Percentiles rank a stretch among this genome's conserved stretches.
phyloP scores from a whole-genome alignment of 2,329 filamentous ascomycete species.

The Davidsoniella neocaledoniae region DNA sequence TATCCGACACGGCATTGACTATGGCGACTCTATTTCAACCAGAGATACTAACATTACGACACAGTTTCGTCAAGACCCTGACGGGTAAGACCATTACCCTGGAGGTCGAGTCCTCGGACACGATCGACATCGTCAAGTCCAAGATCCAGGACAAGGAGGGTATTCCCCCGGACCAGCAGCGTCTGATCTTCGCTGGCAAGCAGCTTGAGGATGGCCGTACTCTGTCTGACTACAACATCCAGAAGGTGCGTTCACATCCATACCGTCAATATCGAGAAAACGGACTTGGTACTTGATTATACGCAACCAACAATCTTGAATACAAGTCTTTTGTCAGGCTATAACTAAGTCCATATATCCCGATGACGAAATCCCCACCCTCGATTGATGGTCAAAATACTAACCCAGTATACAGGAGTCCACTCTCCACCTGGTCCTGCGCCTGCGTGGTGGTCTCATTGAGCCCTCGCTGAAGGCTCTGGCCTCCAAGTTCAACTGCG shows the following conservation, averaged over 20 bases:
- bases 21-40: too few relatives aligned
- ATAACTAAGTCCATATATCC: too few relatives aligned
- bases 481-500: constrained; percentile 99
- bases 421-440: constrained; percentile 93
- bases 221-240: constrained; percentile 96
- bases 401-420: constrained; percentile 41
- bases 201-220: constrained; percentile 98
- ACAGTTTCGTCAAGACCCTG: constrained; percentile 99
- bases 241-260: constrained; percentile 40
- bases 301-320: background rate
- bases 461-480: constrained; percentile 98
- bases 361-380: too few relatives aligned
- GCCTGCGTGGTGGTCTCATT: constrained; percentile 97
- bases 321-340: background rate
- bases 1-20: too few relatives aligned
- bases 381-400: background rate
- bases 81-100: constrained; percentile 99
- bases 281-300: background rate
- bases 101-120: constrained; percentile 97
- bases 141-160: constrained; percentile 99
- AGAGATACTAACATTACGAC: constrained; percentile 7
- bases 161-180: constrained; percentile 95
- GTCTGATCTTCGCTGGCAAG: constrained; percentile 97
- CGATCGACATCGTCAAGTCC: constrained; percentile 99
- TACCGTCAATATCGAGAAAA: background rate